phyloP scores from a whole-genome alignment of 78 protist species.

The Speleostelium caveatum region DNA sequence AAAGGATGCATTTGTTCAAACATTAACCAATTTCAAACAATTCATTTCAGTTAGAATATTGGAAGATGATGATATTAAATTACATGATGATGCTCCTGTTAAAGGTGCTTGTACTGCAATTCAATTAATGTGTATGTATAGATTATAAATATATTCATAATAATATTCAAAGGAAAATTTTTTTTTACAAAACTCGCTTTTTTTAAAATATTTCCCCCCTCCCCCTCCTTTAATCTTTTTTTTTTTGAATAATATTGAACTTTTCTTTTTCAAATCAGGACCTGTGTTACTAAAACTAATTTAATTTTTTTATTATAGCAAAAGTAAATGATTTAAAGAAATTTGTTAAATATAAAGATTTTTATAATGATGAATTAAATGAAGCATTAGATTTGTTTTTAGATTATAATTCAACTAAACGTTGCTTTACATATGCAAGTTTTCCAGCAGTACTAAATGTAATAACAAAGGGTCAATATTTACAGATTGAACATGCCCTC shows the following conservation, averaged over 20 bases:
- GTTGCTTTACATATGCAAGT: conserved; percentile 49
- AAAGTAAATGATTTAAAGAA: conserved; percentile 49
- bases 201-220: too few relatives aligned
- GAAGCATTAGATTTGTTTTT: conserved; percentile 34
- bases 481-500: conserved; percentile 45
- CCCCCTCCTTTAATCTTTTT: too few relatives aligned
- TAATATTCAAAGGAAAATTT: neutral
- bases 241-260: too few relatives aligned
- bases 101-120: conserved; percentile 49
- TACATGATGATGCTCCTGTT: conserved; percentile 24
- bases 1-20: conserved; percentile 37
- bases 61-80: conserved; percentile 1
- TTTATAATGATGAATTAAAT: conserved; percentile 79
- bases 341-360: conserved; percentile 44
- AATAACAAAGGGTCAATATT: conserved; percentile 27
- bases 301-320: conserved; percentile 5
- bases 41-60: conserved; percentile 58
- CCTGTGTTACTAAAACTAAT: neutral
- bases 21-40: conserved; percentile 45
- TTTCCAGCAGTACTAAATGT: conserved; percentile 50
- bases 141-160: neutral
- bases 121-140: conserved; percentile 37
- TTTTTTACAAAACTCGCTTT: neutral
- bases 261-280: neutral
- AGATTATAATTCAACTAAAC: conserved; percentile 43